Base-by-base conservation (phyloP, 345 rosid species). In the Eucalyptus fibrosa region DNA sequence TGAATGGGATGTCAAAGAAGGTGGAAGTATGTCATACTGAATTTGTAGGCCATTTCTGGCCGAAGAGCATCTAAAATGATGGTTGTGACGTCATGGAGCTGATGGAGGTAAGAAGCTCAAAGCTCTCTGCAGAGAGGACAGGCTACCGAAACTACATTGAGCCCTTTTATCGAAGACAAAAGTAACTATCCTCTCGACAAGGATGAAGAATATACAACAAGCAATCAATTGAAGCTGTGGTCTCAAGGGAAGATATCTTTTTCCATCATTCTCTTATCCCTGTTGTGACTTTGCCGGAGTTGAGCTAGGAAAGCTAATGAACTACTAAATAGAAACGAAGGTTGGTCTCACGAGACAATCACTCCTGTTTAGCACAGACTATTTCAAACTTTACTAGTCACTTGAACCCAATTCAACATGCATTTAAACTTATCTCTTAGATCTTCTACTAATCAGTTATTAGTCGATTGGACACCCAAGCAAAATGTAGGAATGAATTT, bases 121-220 rank as follows among this genome's bases (percentile, higher is more conserved):
- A 90, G 88, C 88, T 72, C 88, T 87, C 92, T 5, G 56, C 93
- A 23, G 89, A 60, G 69, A 91, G 91, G 92, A 89, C 91, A 7
- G 99, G 94, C 60, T 96, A 94, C 90, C 92, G 94, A 91, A 88
- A 95, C 91, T 97, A 93, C 91, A 95, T 96, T 45, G 98, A 96
- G 86, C 94, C 95, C 18, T 96, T 56, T 96, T 87, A 87, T 96
- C 15, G 92, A 93, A 90, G 96, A 96, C 67, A 94, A 94, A 88
- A 89, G 86, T 65, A 90, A 92, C 62, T 93, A 90, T 91, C 40
- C 89, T 62, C 51, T 82, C 5, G 77, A 90, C 37, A 94, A 91
- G 89, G 94, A 91, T 18, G 94, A 90, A 18, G 94, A 87, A 89
- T 56, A 56, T 56, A 56, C 62, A 56, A 56, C 1, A 9, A 24